A percentile compares a stretch with the other conserved stretches of the same genome.
phyloP scores from a whole-genome alignment of 176 grass and related monocot genomes.

The Calamus simplicifolius region DNA sequence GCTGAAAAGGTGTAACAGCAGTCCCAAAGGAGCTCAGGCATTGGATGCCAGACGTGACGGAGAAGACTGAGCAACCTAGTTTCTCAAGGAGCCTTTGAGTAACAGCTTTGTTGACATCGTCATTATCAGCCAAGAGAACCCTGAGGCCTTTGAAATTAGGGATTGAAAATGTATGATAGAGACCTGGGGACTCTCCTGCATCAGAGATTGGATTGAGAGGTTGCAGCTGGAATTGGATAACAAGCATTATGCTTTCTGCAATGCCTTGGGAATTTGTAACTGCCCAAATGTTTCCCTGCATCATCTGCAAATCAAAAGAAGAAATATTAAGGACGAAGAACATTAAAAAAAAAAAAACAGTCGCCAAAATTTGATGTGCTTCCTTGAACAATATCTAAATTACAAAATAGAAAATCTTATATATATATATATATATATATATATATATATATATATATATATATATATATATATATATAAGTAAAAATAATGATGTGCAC shows the following conservation, averaged over 20 bases:
- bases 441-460: no score
- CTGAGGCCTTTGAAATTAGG: slow-evolving; percentile 17
- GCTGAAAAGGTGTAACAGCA: background rate
- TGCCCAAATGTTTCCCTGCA: slow-evolving; percentile 21
- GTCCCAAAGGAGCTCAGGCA: slow-evolving; percentile 4
- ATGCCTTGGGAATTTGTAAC: slow-evolving; percentile 3
- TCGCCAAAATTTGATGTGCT: background rate
- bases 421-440: no score
- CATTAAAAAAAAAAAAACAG: background rate
- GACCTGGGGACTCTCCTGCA: background rate
- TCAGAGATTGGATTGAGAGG: background rate
- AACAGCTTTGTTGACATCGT: slow-evolving; percentile 10
- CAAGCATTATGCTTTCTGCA: background rate
- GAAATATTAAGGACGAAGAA: background rate
- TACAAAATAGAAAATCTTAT: no score
- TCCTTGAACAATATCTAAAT: background rate
- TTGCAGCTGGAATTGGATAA: slow-evolving; percentile 12
- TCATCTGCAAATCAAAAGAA: slow-evolving; percentile 6
- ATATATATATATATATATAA: no score
- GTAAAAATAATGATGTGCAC: no score
- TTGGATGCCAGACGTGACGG: slow-evolving; percentile 2
- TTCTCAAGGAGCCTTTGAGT: slow-evolving; percentile 13
- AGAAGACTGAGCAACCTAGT: slow-evolving; percentile 15
- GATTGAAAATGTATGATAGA: background rate
- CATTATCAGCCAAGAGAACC: slow-evolving; percentile 13